phyloP scores from a whole-genome alignment of 1,139 yeast genomes.

The Blastobotrys proliferans region DNA sequence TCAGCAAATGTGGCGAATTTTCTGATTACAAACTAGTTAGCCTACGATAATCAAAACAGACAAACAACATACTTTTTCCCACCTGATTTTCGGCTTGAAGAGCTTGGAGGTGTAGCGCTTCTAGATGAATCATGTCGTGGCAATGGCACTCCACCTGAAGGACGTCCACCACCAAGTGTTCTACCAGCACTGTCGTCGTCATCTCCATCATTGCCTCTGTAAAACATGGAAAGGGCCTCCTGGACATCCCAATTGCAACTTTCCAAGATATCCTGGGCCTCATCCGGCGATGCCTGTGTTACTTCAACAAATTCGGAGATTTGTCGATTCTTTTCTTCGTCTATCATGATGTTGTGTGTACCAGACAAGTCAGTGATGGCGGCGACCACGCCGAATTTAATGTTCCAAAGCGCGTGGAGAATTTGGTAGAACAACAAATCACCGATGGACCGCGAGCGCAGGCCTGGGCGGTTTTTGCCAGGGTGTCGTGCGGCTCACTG shows the following conservation, averaged over 20 bases:
- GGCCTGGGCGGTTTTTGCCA: too few species aligned
- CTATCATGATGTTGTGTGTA: too few species aligned
- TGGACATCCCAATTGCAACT: slow-evolving; percentile 41
- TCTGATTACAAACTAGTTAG: slow-evolving; percentile 1
- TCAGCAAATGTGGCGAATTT: slow-evolving; percentile 39
- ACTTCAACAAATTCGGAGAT: slow-evolving; percentile 53
- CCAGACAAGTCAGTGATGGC: too few species aligned
- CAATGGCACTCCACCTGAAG: neutral
- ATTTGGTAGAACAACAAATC: too few species aligned
- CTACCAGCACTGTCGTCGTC: neutral
- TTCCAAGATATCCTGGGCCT: slow-evolving; percentile 43
- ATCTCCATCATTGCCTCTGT: slow-evolving; percentile 3
- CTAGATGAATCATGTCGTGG: neutral
- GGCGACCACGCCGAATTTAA: too few species aligned
- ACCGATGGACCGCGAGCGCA: too few species aligned
- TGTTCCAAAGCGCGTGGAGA: too few species aligned
- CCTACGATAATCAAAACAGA: too few species aligned
- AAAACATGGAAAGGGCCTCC: slow-evolving; percentile 10
- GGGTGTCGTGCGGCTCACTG: too few species aligned
- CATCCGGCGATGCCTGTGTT: slow-evolving; percentile 43
- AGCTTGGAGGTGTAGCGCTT: neutral
- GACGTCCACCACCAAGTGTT: neutral
- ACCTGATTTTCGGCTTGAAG: slow-evolving; percentile 8
- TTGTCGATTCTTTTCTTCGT: slow-evolving; percentile 26
- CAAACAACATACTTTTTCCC: slow-evolving; percentile 22